These are phyloP conservation scores for Scopulariopsis brevicaulis DNA, from an alignment of 2,329 filamentous ascomycete genomes.

Conservation along the genomic window DNA sequence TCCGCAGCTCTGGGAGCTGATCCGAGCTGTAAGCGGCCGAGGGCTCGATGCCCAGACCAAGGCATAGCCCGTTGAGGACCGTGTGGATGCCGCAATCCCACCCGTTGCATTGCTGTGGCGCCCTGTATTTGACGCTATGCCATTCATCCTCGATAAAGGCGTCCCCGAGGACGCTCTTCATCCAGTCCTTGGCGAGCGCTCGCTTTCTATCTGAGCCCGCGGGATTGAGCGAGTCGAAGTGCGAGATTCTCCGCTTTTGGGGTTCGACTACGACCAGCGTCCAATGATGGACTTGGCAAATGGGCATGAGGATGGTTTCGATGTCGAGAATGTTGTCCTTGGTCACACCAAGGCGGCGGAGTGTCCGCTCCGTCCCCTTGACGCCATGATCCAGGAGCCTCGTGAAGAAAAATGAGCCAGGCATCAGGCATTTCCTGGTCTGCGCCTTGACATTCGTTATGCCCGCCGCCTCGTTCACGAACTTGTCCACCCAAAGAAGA, in stretches of 20 bases:
- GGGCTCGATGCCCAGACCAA: slow-evolving; percentile 41
- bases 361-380: slow-evolving; percentile 36
- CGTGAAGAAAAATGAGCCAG: slow-evolving; percentile 57
- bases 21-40: slow-evolving; percentile 32
- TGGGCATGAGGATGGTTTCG: slow-evolving; percentile 58
- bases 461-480: slow-evolving; percentile 44
- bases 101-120: slow-evolving; percentile 50
- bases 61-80: slow-evolving; percentile 59
- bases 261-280: slow-evolving; percentile 59
- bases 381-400: slow-evolving; percentile 37
- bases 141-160: slow-evolving; percentile 49
- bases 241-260: slow-evolving; percentile 45
- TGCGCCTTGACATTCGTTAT: slow-evolving; percentile 31
- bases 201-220: slow-evolving; percentile 27
- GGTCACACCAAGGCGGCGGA: slow-evolving; percentile 43
- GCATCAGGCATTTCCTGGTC: slow-evolving; percentile 47
- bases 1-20: slow-evolving; percentile 48
- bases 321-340: slow-evolving; percentile 53
- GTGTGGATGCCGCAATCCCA: slow-evolving; percentile 72
- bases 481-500: slow-evolving; percentile 47
- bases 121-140: slow-evolving; percentile 36
- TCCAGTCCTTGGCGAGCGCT: slow-evolving; percentile 36
- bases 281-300: slow-evolving; percentile 58
- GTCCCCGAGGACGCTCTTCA: slow-evolving; percentile 43
- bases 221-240: slow-evolving; percentile 54